Percentiles rank a stretch among this genome's conserved stretches.
These are phyloP conservation scores for Apiospora marii DNA, from an alignment of 2,329 filamentous ascomycete genomes.

Conservation along the genomic window DNA sequence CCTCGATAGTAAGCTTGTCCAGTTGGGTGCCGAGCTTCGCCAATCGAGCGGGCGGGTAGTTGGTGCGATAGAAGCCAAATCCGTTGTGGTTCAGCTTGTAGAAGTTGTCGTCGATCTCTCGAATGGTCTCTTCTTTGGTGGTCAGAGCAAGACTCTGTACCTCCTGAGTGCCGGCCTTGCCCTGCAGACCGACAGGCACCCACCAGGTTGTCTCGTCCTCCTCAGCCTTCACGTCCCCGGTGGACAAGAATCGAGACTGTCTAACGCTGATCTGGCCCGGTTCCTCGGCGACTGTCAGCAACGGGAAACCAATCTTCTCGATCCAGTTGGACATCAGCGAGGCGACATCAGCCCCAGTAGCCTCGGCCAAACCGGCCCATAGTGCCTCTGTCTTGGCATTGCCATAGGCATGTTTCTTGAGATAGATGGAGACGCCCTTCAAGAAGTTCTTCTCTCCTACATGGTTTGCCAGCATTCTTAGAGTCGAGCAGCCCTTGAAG, in stretches of 20 bases:
- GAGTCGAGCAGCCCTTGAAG: conserved; percentile 93
- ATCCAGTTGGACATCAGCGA: conserved; percentile 95
- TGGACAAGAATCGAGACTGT: conserved; percentile 89
- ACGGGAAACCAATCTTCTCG: conserved; percentile 91
- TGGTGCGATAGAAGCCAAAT: conserved; percentile 89
- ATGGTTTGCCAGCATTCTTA: conserved; percentile 94
- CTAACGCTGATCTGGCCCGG: conserved; percentile 81
- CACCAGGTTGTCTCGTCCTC: conserved; percentile 96
- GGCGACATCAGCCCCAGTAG: conserved; percentile 86
- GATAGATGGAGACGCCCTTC: conserved; percentile 86
- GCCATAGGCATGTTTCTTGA: conserved; percentile 86
- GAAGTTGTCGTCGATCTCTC: conserved; percentile 78
- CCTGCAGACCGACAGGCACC: conserved; percentile 88
- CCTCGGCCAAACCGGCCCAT: conserved; percentile 87
- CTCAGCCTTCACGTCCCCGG: conserved; percentile 88
- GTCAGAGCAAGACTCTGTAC: conserved; percentile 74
- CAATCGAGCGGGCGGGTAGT: conserved; percentile 87
- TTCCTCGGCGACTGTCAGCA: conserved; percentile 86
- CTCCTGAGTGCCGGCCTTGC: conserved; percentile 70
- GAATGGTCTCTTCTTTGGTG: conserved; percentile 78
- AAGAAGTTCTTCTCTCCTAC: conserved; percentile 89
- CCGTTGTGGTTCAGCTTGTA: conserved; percentile 95
- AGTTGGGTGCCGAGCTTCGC: conserved; percentile 81
- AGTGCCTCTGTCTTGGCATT: conserved; percentile 92
- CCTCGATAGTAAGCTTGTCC: conserved; percentile 78